Evolutionary conservation across 495 filamentous ascomycete genomes (phyloP).

Genomic region (Penicillium paxilli): DNA sequence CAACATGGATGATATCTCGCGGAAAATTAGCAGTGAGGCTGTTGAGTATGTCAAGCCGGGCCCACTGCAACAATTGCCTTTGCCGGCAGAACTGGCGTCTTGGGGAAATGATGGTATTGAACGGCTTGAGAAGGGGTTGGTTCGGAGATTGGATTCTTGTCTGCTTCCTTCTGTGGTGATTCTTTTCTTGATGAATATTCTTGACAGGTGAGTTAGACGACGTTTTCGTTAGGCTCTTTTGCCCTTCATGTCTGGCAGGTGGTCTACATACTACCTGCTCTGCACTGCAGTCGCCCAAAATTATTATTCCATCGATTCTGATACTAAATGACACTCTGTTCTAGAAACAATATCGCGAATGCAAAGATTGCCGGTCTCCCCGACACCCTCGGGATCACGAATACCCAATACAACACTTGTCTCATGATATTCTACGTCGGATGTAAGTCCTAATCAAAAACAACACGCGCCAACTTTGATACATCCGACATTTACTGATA

Average conservation of each 20-base stretch:
- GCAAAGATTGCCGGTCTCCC: slow-evolving; percentile 6
- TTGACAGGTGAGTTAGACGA: no score
- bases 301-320: no score
- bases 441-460: slow-evolving; percentile 1
- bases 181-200: slow-evolving; percentile 14
- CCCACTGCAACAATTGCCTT: slow-evolving; percentile 4
- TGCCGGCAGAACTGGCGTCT: slow-evolving; percentile 3
- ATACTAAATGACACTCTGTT: neutral
- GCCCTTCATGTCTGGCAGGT: no score
- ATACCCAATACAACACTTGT: slow-evolving; percentile 7
- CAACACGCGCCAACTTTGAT: neutral
- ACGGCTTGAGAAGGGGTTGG: slow-evolving; percentile 3
- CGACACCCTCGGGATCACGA: slow-evolving; percentile 4
- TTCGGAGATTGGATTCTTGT: slow-evolving; percentile 6
- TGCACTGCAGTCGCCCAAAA: no score
- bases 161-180: slow-evolving; percentile 10
- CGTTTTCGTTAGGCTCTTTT: slow-evolving; percentile 1
- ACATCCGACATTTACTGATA: slow-evolving; percentile 1
- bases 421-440: slow-evolving; percentile 13
- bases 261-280: no score
- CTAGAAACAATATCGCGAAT: slow-evolving; percentile 9
- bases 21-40: neutral
- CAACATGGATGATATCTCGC: slow-evolving; percentile 6
- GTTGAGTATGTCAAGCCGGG: slow-evolving; percentile 7
- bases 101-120: neutral